Evolutionary conservation across 805 yeast genomes (phyloP).

Genomic region (Barnettozyma wickerhamii): DNA sequence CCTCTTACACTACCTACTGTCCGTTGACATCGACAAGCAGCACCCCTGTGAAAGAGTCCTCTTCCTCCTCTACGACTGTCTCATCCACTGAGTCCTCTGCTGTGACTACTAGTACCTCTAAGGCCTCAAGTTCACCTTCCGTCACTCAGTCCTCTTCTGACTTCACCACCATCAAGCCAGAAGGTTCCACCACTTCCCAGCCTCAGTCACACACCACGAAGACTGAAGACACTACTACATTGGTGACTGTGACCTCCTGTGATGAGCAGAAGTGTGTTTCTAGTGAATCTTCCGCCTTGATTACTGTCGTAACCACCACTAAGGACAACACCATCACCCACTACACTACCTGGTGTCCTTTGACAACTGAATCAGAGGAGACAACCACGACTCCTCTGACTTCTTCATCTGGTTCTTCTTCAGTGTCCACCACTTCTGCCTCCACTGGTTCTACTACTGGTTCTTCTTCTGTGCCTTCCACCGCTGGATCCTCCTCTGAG

Average conservation of each 20-base stretch:
- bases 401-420: not conserved
- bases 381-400: not conserved
- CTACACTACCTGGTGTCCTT: conserved; percentile 40
- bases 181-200: not conserved
- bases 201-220: conserved; percentile 10
- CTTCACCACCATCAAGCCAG: not conserved
- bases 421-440: not conserved
- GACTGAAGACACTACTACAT: conserved; percentile 12
- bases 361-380: conserved; percentile 12
- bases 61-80: conserved; percentile 15
- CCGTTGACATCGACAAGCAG: conserved; percentile 15
- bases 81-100: not conserved
- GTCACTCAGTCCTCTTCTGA: not conserved
- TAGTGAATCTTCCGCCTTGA: conserved; percentile 19
- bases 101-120: not conserved
- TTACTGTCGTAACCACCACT: conserved; percentile 29
- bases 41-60: too few species aligned
- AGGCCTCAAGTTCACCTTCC: conserved; percentile 13
- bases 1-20: conserved; percentile 10
- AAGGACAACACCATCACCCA: conserved; percentile 28
- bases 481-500: not conserved
- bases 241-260: conserved; percentile 29
- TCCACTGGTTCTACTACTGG: not conserved
- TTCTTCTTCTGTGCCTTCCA: not conserved
- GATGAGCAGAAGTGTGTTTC: conserved; percentile 26